A percentile compares a stretch with the other conserved stretches of the same genome.
phyloP scores from a whole-genome alignment of 768 basidiomycete species.

The Termitomyces sp. region DNA sequence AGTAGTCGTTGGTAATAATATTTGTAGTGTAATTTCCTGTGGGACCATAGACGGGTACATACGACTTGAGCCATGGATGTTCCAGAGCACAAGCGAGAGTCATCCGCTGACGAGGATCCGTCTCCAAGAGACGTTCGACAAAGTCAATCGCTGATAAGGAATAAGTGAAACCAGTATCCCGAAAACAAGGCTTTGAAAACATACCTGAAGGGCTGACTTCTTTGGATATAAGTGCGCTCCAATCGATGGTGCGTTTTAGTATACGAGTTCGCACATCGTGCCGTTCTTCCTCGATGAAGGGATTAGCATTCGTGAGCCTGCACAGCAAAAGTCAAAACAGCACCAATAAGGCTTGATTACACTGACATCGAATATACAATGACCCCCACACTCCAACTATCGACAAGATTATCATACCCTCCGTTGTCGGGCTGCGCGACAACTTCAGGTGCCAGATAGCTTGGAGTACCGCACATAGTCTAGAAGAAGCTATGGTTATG shows the following conservation, averaged over 20 bases:
- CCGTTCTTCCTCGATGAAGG: constrained; percentile 76
- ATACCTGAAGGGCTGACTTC: constrained; percentile 44
- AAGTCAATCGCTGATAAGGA: constrained; percentile 54
- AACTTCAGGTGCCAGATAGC: constrained; percentile 92
- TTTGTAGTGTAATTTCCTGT: not conserved
- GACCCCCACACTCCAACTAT: constrained; percentile 95
- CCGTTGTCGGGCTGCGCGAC: constrained; percentile 56
- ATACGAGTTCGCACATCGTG: constrained; percentile 61
- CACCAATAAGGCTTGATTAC: not conserved
- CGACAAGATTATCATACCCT: constrained; percentile 87
- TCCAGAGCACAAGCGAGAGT: constrained; percentile 59
- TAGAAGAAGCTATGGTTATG: constrained; percentile 19
- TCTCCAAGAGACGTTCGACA: constrained; percentile 57
- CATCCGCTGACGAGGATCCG: constrained; percentile 64
- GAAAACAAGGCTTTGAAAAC: constrained; percentile 8
- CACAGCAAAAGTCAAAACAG: not conserved
- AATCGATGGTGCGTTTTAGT: constrained; percentile 54
- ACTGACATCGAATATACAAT: constrained; percentile 86
- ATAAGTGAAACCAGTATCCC: not conserved
- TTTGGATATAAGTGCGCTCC: constrained; percentile 37
- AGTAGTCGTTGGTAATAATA: constrained; percentile 14
- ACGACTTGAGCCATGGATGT: constrained; percentile 70
- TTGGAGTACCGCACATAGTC: constrained; percentile 97
- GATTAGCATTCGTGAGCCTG: constrained; percentile 73
- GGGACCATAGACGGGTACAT: constrained; percentile 23